A percentile compares a stretch with the other conserved stretches of the same genome.
Conservation (phyloP, 225 moss, liverwort and hornwort species). For the Marchantia polymorpha region DNA sequence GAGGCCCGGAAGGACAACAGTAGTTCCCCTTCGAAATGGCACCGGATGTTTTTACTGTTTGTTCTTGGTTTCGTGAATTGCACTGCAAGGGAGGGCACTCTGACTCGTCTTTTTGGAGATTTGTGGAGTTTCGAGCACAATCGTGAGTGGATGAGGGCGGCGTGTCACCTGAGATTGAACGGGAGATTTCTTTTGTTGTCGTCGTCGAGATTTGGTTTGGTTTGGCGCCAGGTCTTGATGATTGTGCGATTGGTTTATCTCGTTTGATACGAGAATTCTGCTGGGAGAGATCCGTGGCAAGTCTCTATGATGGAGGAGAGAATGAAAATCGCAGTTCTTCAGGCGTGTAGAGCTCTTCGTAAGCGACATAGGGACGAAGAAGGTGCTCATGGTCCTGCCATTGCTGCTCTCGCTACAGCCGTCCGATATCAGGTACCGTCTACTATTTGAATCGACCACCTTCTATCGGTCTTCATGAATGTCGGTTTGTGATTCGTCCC, state of each 20-base stretch:
- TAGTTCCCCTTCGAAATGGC: too few relatives aligned
- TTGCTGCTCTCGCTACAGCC: slow-evolving; percentile 40
- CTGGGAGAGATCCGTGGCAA: neutral
- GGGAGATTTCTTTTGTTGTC: neutral
- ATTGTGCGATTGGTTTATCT: neutral
- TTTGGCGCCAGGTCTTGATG: neutral
- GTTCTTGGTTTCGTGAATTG: neutral
- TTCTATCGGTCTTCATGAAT: neutral
- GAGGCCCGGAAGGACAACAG: too few relatives aligned
- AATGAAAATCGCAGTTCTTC: slow-evolving; percentile 64
- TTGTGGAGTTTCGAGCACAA: neutral
- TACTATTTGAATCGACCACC: neutral
- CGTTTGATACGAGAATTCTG: neutral
- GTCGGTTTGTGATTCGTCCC: too few relatives aligned
- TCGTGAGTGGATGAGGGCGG: neutral
- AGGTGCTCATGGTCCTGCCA: slow-evolving; percentile 69
- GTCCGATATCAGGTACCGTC: slow-evolving; percentile 28
- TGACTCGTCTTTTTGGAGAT: neutral
- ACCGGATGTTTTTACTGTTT: neutral
- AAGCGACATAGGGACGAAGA: slow-evolving; percentile 71
- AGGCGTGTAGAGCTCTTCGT: slow-evolving; percentile 68
- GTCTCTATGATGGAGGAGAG: slow-evolving; percentile 60
- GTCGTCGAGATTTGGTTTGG: neutral
- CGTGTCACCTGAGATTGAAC: neutral
- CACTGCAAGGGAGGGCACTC: neutral